Conservation (phyloP, 2,329 filamentous ascomycete species). For the Trichocomaceae sp. region DNA sequence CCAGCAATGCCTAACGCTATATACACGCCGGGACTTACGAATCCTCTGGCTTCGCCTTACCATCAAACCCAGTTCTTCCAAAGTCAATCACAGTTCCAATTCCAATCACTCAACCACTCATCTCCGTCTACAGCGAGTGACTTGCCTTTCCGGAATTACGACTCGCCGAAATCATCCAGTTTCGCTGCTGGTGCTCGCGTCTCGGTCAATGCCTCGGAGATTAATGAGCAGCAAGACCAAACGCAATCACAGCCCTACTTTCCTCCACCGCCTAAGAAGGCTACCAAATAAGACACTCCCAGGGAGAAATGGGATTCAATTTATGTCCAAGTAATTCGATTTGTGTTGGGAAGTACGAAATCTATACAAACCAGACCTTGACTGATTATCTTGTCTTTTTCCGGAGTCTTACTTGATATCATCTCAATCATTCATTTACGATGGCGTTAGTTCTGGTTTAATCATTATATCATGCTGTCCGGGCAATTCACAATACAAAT, state of each 20-base stretch:
- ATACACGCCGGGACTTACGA: constrained; percentile 14
- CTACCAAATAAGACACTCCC: constrained; percentile 13
- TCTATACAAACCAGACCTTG: too few relatives aligned
- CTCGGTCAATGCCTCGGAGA: constrained; percentile 2
- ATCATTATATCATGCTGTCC: too few relatives aligned
- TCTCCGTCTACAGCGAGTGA: constrained; percentile 21
- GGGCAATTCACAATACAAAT: neutral
- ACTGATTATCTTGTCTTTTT: too few relatives aligned
- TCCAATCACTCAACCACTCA: constrained; percentile 6
- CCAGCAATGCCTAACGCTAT: constrained; percentile 23
- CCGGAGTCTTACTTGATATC: too few relatives aligned
- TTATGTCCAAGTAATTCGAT: neutral
- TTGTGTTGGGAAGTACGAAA: too few relatives aligned
- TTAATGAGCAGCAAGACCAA: constrained; percentile 10
- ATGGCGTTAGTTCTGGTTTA: too few relatives aligned
- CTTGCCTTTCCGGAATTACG: constrained; percentile 33
- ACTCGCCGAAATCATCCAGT: constrained; percentile 9
- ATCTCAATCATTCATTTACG: too few relatives aligned
- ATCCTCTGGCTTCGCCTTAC: constrained; percentile 1
- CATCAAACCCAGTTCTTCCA: constrained; percentile 5
- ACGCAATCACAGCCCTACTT: constrained; percentile 33
- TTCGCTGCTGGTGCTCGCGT: constrained; percentile 3
- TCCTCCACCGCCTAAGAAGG: constrained; percentile 39
- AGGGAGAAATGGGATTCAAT: neutral
- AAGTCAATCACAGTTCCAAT: constrained; percentile 7